A percentile compares a stretch with the other conserved stretches of the same genome.
Conservation (phyloP, 257 asterid genomes). For the Solanum boliviense region DNA sequence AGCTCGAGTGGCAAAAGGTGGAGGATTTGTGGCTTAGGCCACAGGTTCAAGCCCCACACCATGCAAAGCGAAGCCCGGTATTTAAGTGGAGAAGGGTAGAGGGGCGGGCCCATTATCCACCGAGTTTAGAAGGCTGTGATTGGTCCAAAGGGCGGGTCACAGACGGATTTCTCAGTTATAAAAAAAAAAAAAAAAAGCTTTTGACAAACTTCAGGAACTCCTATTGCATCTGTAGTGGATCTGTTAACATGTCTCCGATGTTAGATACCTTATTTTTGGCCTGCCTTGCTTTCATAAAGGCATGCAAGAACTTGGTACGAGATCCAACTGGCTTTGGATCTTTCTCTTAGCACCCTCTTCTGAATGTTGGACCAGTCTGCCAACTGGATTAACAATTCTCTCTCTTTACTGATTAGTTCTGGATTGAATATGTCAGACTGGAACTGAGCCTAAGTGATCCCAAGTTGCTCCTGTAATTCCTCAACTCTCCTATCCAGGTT, state of each 20-base stretch:
- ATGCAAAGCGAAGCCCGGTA: too few relatives aligned
- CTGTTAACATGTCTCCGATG: neutral
- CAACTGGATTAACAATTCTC: neutral
- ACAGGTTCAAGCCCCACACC: too few relatives aligned
- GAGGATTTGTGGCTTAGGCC: too few relatives aligned
- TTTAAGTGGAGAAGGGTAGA: too few relatives aligned
- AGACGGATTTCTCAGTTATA: too few relatives aligned
- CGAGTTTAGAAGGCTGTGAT: too few relatives aligned
- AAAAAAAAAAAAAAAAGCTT: neutral
- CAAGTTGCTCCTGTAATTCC: neutral
- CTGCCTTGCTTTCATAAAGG: neutral
- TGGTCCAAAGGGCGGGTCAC: too few relatives aligned
- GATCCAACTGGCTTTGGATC: neutral
- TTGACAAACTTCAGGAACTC: neutral
- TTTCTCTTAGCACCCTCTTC: neutral
- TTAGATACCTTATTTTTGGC: neutral
- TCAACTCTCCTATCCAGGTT: neutral
- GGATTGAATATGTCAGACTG: neutral
- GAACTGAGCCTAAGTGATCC: neutral
- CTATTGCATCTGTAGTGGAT: neutral
- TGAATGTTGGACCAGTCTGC: neutral
- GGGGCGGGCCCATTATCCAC: too few relatives aligned
- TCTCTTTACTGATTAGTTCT: neutral
- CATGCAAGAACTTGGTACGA: neutral
- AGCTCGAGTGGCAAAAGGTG: too few relatives aligned